A percentile compares a stretch with the other conserved stretches of the same genome.
phyloP scores from a whole-genome alignment of 2,329 filamentous ascomycete genomes.

The Leptoxyphium fumago region DNA sequence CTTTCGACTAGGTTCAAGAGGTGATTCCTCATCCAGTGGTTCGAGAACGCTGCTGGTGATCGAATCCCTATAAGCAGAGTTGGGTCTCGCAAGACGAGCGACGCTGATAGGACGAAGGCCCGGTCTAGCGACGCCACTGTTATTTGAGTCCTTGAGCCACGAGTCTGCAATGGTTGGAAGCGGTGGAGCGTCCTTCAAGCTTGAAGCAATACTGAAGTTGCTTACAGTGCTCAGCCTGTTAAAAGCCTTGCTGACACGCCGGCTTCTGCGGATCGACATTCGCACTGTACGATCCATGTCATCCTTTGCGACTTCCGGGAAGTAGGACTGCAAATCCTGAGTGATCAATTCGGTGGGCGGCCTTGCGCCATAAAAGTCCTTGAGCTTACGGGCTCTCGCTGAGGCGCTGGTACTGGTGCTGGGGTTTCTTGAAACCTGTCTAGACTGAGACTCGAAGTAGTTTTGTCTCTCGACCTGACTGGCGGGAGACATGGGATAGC shows the following conservation, averaged over 20 bases:
- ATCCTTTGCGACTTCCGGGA: conserved; percentile 85
- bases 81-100: conserved; percentile 40
- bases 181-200: conserved; percentile 79
- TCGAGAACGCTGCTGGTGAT: conserved; percentile 79
- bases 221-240: conserved; percentile 88
- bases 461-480: conserved; percentile 52
- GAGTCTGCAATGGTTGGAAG: conserved; percentile 91
- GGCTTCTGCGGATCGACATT: conserved; percentile 79
- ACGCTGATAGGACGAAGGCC: conserved; percentile 45
- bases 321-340: conserved; percentile 90
- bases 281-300: conserved; percentile 93
- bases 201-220: conserved; percentile 84
- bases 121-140: conserved; percentile 31
- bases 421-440: conserved; percentile 14
- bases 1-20: conserved; percentile 75
- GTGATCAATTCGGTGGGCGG: conserved; percentile 96
- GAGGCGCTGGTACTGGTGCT: conserved; percentile 21
- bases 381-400: conserved; percentile 40
- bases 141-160: conserved; percentile 53
- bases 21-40: conserved; percentile 79
- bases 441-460: conserved; percentile 27
- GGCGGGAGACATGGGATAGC: conserved; percentile 74
- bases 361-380: conserved; percentile 78
- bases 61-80: conserved; percentile 64
- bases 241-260: conserved; percentile 79